Evolutionary conservation across 345 rosid genomes (phyloP).

Genomic region (Bruguiera parviflora): DNA sequence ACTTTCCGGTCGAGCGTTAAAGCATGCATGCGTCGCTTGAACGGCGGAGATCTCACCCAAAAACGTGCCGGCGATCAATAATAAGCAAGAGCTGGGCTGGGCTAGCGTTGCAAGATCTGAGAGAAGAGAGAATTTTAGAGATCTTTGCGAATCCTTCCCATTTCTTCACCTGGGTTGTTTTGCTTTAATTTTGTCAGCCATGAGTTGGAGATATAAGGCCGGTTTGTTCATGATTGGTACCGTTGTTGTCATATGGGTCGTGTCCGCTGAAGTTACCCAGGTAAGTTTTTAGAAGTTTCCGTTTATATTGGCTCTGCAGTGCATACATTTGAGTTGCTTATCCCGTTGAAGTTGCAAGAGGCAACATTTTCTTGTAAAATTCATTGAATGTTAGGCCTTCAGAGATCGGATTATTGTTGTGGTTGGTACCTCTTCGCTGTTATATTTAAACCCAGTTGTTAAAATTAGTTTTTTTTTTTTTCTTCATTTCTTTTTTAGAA

Average conservation of each 20-base stretch:
- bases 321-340: background rate
- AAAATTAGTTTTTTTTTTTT: background rate
- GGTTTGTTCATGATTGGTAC: slow-evolving; percentile 81
- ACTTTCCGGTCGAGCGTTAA: slow-evolving; percentile 8
- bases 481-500: no score
- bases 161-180: background rate
- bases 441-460: slow-evolving; percentile 2
- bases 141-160: slow-evolving; percentile 22
- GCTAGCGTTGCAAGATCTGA: no score
- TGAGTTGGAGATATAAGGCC: slow-evolving; percentile 87
- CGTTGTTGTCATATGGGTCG: slow-evolving; percentile 71
- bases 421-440: background rate
- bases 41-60: no score
- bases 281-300: slow-evolving; percentile 6
- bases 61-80: no score
- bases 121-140: background rate
- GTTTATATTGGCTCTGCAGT: background rate
- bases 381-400: background rate
- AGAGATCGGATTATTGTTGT: background rate
- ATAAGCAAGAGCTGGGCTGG: no score
- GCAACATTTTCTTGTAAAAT: no score
- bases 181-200: slow-evolving; percentile 24
- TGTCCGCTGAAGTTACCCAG: slow-evolving; percentile 40
- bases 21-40: slow-evolving; percentile 3
- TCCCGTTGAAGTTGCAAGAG: background rate